Evolutionary conservation across 805 yeast genomes (phyloP), one percentile per base, ranked within the genome.

Genomic region (Blastobotrys robertii): DNA sequence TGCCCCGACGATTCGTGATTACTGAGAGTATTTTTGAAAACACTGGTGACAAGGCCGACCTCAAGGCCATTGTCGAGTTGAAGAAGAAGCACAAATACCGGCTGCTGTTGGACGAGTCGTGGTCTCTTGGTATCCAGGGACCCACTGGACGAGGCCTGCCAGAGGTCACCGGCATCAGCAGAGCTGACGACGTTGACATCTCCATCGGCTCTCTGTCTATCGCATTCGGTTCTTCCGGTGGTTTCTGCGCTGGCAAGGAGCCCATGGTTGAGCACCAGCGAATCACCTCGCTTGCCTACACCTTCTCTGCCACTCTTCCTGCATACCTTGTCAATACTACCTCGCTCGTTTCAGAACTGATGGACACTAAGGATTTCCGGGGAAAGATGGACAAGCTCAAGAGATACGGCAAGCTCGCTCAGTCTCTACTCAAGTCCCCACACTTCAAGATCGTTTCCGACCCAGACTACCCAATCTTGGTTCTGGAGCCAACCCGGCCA

Each of bases 231-330:
- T 72, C 92, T 1, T 78, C 90, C 39, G 98, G 98, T 50, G 97
- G 95, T 1, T 90, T 85, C 66, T 92, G 95, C 58, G 83, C 84
- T 25, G 98, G 97, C 45, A 81, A 76, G 34, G 63, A 67, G 19
- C 81, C 81, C 43, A 85, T 92, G 86, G 77, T 87, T 30, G 79
- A 80, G 53, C 95, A 90, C 66, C 98, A 92, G 70, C 78, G 95
- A 60, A 81, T 92, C 55, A 82, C 86, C 16, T 84, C 95, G 10
- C 71, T 72, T 50, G 96, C 95, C 2, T 92, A 86, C 59, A 92
- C 92, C 47, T 92, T 85, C 61, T 83, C 94, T 55, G 98, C 98
- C 6, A 76, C 96, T 1, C 74, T 90, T 59, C 97, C 98, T 9
- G 94, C 97, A 16, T 90, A 83, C 63, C 74, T 86, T 35, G 94